Base-by-base conservation (phyloP, 2,329 filamentous ascomycete species). In the Calonectria naviculata region DNA sequence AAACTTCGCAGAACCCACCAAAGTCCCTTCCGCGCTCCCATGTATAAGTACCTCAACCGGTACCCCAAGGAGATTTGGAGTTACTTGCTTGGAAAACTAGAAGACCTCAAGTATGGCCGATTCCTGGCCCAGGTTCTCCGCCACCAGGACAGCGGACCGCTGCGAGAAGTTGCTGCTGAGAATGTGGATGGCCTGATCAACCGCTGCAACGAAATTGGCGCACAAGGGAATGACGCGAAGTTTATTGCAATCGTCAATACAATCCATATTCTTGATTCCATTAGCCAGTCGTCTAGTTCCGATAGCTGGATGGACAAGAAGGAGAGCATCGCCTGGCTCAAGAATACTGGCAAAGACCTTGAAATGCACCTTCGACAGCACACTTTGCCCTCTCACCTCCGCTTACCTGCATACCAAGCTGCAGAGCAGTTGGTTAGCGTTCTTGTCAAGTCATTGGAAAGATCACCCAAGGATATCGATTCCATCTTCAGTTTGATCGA, bases 11-110 rank as follows among this genome's bases (percentile, higher is more conserved):
- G 97, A 71, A 99, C 97, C 1, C 93, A 95, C 58, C 93, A 94
- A 77, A 98, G 95, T 78, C 96, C 96, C 0, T 98, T 99, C 87
- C 90, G 97, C 52, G 90, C 92, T 70, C 96, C 97, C 0, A 89
- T 99, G 24, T 95, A 97, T 82, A 94, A 95, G 79, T 99, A 97
- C 81, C 89, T 99, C 72, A 98, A 98, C 82, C 91, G 95, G 70
- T 99, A 98, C 80, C 92, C 97, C 0, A 93, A 93, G 73, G 95
- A 99, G 78, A 91, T 95, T 6, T 97, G 95, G 93, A 84, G 88
- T 1, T 93, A 95, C 78, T 92, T 98, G 74, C 87, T 93, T n/a
- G 89, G 89, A 28, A 94, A 93, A 78, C 87, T 98, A 66, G 93
- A 94, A 71, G 94, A 98, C 61, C 89, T 95, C 78, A 93, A 92